Conservation (phyloP, 2,329 filamentous ascomycete genomes). For the Thermothelomyces thermophilus region DNA sequence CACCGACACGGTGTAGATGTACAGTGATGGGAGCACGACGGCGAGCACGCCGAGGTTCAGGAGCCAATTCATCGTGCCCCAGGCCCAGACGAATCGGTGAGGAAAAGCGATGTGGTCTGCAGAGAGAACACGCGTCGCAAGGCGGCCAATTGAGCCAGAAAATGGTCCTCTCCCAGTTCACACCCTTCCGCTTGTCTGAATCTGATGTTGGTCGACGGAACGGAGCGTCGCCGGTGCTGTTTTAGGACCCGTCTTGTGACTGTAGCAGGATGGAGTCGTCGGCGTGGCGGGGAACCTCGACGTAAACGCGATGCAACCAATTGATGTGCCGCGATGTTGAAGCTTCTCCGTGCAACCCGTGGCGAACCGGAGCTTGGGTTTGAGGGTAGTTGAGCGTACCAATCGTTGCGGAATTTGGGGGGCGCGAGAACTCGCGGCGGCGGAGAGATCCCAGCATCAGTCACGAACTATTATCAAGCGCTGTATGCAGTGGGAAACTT, state of each 20-base stretch:
- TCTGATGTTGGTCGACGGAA: not conserved
- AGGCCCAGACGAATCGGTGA: not conserved
- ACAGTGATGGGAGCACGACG: slow-evolving; percentile 41
- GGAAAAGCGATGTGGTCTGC: not conserved
- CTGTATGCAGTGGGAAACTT: too few relatives aligned
- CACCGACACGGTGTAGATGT: slow-evolving; percentile 45
- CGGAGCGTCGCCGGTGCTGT: too few relatives aligned
- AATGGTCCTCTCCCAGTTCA: not conserved
- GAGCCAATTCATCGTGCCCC: slow-evolving; percentile 24
- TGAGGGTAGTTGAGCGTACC: too few relatives aligned
- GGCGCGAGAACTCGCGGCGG: too few relatives aligned
- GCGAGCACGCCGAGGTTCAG: slow-evolving; percentile 34
- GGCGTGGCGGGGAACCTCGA: too few relatives aligned
- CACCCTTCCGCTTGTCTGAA: not conserved
- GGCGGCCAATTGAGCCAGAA: not conserved
- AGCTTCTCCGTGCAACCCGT: not conserved
- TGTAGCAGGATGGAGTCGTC: too few relatives aligned
- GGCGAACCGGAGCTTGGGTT: too few relatives aligned
- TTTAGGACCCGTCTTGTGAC: not conserved
- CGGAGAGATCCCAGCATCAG: too few relatives aligned
- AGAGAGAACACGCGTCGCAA: not conserved
- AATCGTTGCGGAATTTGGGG: too few relatives aligned
- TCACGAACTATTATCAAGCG: too few relatives aligned
- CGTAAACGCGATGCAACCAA: too few relatives aligned
- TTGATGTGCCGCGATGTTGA: too few relatives aligned